Evolutionary conservation across 1,284 basidiomycete species (phyloP).

Genomic region (Rugosomyces carneus): DNA sequence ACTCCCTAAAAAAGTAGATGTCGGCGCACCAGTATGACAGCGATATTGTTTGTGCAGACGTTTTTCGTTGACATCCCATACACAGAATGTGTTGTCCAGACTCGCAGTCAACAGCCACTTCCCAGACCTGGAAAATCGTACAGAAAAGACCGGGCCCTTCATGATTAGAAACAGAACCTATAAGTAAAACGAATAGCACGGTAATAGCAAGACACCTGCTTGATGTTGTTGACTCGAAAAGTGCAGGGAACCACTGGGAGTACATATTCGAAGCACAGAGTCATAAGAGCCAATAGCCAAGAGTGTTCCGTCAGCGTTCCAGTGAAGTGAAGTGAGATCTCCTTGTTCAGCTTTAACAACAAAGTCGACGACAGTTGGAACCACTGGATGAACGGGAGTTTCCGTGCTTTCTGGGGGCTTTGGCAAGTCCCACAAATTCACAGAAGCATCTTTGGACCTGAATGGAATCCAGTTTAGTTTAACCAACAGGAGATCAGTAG

Average conservation of each 20-base stretch:
- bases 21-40: slow-evolving; percentile 52
- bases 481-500: slow-evolving; percentile 6
- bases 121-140: slow-evolving; percentile 65
- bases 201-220: slow-evolving; percentile 34
- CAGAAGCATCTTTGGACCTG: slow-evolving; percentile 71
- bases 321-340: slow-evolving; percentile 69
- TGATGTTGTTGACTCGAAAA: slow-evolving; percentile 56
- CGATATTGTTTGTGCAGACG: slow-evolving; percentile 54
- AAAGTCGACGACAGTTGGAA: slow-evolving; percentile 45
- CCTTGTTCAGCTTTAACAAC: slow-evolving; percentile 40
- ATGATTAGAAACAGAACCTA: slow-evolving; percentile 24
- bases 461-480: slow-evolving; percentile 6
- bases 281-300: slow-evolving; percentile 75
- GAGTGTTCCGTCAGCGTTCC: slow-evolving; percentile 66
- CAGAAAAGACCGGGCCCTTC: slow-evolving; percentile 73
- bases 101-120: slow-evolving; percentile 67
- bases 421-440: slow-evolving; percentile 72
- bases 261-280: slow-evolving; percentile 59
- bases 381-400: slow-evolving; percentile 27
- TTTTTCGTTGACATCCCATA: slow-evolving; percentile 71
- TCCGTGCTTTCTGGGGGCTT: slow-evolving; percentile 26
- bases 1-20: slow-evolving; percentile 7
- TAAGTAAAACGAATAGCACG: not conserved
- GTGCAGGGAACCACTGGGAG: slow-evolving; percentile 49
- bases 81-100: slow-evolving; percentile 65